Base-by-base conservation (phyloP, 2,329 filamentous ascomycete genomes). In the Acarospora socialis region DNA sequence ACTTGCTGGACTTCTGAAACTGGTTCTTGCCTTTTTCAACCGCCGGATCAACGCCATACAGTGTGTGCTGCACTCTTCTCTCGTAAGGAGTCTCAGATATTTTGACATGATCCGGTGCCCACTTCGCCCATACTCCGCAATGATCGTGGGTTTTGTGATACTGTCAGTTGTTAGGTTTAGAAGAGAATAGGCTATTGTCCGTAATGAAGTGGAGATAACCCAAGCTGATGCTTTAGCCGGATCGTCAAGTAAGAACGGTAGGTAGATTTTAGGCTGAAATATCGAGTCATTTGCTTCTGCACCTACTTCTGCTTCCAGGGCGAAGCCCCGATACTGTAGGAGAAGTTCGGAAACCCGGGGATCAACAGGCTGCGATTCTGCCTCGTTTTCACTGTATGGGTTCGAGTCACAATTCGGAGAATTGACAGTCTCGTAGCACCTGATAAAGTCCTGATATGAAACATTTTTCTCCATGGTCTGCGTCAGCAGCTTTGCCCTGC, bases 221-320 rank as follows among this genome's bases (percentile, higher is more conserved):
- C 73, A 76, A 10, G 68, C 66, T 43, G 63, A 73, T 25, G 62
- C 61, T 18, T 64, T 61, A n/a, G 50, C 46, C 12, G 65, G 63
- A 35, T 63, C 65, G 40, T 77, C 73, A 7, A 73, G 54, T 0
- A 83, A 50, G 14, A 76, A 61, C 0, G 77, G 74, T 1, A 84
- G 60, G 47, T 77, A 86, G 8, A 81, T 62, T 23, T 63, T 14
- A n/a, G 26, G 5, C 5, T n/a, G 9, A 6, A 4, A 2, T 9
- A 21, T 4, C 12, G 4, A 12, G 27, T 20, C 9, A 2, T 50
- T 35, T 18, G 51, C 47, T 16, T 55, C 34, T 29, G 45, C 34
- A 40, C 45, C 36, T 19, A 39, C 27, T n/a, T 26, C 20, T 30
- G 41, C 43, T 23, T n/a, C n/a, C n/a, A n/a, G n/a, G n/a, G n/a